Evolutionary conservation across 1,284 basidiomycete genomes (phyloP).

Genomic region (Binderoboletus segoi): DNA sequence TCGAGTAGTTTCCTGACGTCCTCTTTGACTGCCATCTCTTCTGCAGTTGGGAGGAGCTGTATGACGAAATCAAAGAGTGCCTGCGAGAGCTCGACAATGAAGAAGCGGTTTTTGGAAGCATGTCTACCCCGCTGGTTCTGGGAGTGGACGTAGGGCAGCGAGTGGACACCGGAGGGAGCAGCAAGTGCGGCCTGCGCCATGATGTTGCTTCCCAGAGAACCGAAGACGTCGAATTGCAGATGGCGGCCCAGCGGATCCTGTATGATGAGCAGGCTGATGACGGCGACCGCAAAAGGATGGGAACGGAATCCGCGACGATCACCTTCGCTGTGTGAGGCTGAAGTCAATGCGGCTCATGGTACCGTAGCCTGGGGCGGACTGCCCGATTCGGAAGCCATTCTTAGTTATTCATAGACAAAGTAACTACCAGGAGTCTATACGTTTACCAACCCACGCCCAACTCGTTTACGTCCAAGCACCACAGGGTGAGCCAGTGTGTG

Average conservation of each 20-base stretch:
- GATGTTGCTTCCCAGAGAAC: neutral
- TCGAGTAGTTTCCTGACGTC: conserved; percentile 94
- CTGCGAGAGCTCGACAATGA: conserved; percentile 65
- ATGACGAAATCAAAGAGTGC: conserved; percentile 85
- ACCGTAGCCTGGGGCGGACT: conserved; percentile 20
- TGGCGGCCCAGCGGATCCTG: conserved; percentile 3
- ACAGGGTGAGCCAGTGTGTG: neutral
- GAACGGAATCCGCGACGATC: conserved; percentile 35
- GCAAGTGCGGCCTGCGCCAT: conserved; percentile 35
- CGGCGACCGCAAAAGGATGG: conserved; percentile 13
- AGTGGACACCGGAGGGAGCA: conserved; percentile 20
- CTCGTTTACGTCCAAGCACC: conserved; percentile 6
- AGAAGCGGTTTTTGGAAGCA: conserved; percentile 59
- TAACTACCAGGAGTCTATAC: neutral
- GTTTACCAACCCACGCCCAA: neutral
- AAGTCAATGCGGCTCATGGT: conserved; percentile 14
- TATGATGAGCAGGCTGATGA: conserved; percentile 2
- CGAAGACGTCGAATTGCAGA: conserved; percentile 12
- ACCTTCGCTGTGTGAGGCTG: conserved; percentile 22
- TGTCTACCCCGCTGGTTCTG: conserved; percentile 38
- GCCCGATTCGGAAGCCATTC: conserved; percentile 30
- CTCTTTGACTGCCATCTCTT: conserved; percentile 94
- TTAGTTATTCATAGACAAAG: conserved; percentile 12
- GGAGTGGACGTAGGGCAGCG: conserved; percentile 29
- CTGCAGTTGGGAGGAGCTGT: conserved; percentile 83